A percentile compares a stretch with the other conserved stretches of the same genome.
These are phyloP conservation scores for Thuidium tamariscinum DNA, from an alignment of 225 moss, liverwort and hornwort genomes.

Conservation along the genomic window DNA sequence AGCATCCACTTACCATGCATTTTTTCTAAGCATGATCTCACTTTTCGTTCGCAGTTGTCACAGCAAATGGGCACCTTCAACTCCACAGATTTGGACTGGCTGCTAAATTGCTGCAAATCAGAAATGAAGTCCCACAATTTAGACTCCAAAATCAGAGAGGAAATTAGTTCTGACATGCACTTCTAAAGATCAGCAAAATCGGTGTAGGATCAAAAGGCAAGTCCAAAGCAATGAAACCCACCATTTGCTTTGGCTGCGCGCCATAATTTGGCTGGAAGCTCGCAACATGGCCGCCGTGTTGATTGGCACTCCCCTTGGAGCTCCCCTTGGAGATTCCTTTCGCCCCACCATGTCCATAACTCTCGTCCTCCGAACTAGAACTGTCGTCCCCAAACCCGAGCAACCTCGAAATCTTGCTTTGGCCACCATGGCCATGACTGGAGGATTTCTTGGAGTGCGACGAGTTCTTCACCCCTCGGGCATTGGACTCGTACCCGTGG, in stretches of 20 bases:
- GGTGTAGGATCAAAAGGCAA: background rate
- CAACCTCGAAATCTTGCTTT: constrained; percentile 9
- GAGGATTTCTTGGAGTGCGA: constrained; percentile 6
- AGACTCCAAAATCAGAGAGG: background rate
- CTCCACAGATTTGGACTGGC: constrained; percentile 18
- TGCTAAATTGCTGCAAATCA: constrained; percentile 5
- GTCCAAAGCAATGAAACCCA: background rate
- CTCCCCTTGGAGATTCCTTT: background rate
- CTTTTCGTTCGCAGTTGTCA: constrained; percentile 43
- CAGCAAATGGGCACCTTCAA: constrained; percentile 43
- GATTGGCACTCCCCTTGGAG: background rate
- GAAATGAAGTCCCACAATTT: background rate
- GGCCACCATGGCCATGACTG: background rate
- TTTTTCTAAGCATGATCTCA: constrained; percentile 9
- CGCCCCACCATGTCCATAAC: background rate
- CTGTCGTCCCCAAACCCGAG: background rate
- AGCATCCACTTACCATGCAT: constrained; percentile 22
- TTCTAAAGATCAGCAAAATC: background rate
- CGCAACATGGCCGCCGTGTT: background rate
- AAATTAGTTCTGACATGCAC: background rate
- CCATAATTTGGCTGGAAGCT: background rate
- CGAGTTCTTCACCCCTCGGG: background rate
- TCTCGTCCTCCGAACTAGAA: constrained; percentile 10
- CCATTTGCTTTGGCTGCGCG: constrained; percentile 13
- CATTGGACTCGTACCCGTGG: background rate